Evolutionary conservation across 441 rosid genomes (phyloP), one percentile per base, ranked within the genome.

Genomic region (Lepidium campestre): DNA sequence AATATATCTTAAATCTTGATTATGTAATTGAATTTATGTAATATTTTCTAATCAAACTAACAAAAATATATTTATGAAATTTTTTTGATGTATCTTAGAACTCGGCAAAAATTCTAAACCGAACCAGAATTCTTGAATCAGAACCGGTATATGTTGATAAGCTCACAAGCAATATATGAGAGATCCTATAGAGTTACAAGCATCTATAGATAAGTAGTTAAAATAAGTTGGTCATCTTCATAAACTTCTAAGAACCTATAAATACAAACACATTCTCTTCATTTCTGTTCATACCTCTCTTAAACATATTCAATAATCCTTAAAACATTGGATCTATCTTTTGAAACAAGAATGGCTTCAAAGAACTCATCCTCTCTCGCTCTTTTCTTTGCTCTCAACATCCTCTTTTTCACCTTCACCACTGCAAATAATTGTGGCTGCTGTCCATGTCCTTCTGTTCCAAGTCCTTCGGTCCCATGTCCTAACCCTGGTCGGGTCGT

Each of bases 361-460:
- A 70, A 53, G 34, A 66, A 55, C 54, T 73, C 78, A 41, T 35
- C 70, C 19, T 53, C 78, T 19, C 34, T 75, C 57, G 65, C 75
- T 57, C 34, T 84, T 49, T 68, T 77, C 62, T 58, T 82, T 19
- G 69, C 74, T 32, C 32, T 82, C 55, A 76, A 72, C 74, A 62
- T 85, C 27, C 68, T 84, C 60, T 70, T 76, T 15, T 75, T 82
- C 52, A 63, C 80, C 55, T 25, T 81, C 57, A 73, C 40, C 65
- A 77, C 18, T 75, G 85, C 78, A 36, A 57, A 71, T 19, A 10
- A 23, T 12, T 50, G 61, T 60, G 52, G 59, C 4, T 69, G 67
- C 54, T n/a, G n/a, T 1, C 65, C 65, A 13, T 18, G 4, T 42
- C 65, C 65, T 17, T 6, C 12, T 10, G 65, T 61, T 7, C 67